Conservation (phyloP, 2,329 filamentous ascomycete species). For the Apiospora malaysiana region DNA sequence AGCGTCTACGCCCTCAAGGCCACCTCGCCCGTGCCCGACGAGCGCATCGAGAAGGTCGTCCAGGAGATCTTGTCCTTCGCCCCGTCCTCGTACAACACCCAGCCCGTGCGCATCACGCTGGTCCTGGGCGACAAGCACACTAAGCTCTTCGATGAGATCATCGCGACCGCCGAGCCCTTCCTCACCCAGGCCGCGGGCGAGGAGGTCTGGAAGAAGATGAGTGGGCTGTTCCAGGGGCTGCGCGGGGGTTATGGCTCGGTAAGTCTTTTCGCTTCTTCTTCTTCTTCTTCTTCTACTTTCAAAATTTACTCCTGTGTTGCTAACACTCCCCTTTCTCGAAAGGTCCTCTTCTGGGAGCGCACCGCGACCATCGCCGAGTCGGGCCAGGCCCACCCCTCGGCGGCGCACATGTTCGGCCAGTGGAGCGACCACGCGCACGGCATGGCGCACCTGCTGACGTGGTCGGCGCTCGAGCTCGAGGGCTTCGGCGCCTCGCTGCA, state of each 20-base stretch:
- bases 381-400: conserved; percentile 27
- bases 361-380: conserved; percentile 29
- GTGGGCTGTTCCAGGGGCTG: conserved; percentile 28
- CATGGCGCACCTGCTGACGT: conserved; percentile 33
- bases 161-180: conserved; percentile 28
- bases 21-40: conserved; percentile 37
- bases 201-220: conserved; percentile 31
- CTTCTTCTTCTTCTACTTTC: not conserved
- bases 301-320: too few species aligned
- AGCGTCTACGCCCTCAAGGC: conserved; percentile 37
- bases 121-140: conserved; percentile 33
- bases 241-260: conserved; percentile 35
- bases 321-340: not conserved
- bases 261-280: conserved; percentile 1
- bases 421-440: conserved; percentile 31
- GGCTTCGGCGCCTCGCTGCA: conserved; percentile 35
- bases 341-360: conserved; percentile 36
- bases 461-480: conserved; percentile 34
- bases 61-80: conserved; percentile 31
- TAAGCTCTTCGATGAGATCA: conserved; percentile 32
- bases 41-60: conserved; percentile 37
- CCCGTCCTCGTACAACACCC: conserved; percentile 35
- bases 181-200: conserved; percentile 27
- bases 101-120: conserved; percentile 31
- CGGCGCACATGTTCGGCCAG: conserved; percentile 30